A percentile compares a stretch with the other conserved stretches of the same genome.
phyloP scores from a whole-genome alignment of 225 moss, liverwort and hornwort species.

The Climacium dendroides region DNA sequence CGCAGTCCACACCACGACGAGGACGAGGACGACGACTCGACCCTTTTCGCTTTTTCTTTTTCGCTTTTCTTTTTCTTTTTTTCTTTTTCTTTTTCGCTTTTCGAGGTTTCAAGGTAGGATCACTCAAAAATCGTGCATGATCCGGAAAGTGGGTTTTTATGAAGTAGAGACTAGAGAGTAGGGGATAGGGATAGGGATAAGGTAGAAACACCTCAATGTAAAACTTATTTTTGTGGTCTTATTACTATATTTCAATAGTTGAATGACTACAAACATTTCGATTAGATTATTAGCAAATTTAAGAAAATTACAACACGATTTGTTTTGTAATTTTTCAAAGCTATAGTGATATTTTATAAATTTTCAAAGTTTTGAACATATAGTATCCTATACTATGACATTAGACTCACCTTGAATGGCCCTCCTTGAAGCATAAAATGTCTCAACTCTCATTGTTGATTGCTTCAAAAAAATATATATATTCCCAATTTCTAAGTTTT shows the following conservation, averaged over 20 bases:
- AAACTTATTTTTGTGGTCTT: too few relatives aligned
- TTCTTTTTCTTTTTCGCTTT: neutral
- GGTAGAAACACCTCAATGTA: neutral
- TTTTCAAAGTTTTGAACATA: neutral
- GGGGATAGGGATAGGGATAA: neutral
- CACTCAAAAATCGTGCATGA: neutral
- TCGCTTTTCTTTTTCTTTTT: neutral
- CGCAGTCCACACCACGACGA: neutral
- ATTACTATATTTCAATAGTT: fast-evolving
- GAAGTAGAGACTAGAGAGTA: neutral
- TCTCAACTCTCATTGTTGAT: neutral
- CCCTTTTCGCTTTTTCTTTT: neutral
- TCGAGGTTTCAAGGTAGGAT: neutral
- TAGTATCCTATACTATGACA: fast-evolving
- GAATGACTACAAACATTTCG: neutral
- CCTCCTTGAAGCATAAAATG: neutral
- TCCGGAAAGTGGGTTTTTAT: neutral
- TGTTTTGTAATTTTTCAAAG: neutral
- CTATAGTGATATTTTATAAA: neutral
- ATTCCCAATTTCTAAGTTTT: too few relatives aligned
- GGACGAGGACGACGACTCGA: neutral
- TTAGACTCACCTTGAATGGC: neutral
- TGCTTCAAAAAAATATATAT: neutral
- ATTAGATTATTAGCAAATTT: neutral
- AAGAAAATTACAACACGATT: neutral